Evolutionary conservation across 2,329 filamentous ascomycete species (phyloP).

Genomic region (Fusarium sulawesiense): DNA sequence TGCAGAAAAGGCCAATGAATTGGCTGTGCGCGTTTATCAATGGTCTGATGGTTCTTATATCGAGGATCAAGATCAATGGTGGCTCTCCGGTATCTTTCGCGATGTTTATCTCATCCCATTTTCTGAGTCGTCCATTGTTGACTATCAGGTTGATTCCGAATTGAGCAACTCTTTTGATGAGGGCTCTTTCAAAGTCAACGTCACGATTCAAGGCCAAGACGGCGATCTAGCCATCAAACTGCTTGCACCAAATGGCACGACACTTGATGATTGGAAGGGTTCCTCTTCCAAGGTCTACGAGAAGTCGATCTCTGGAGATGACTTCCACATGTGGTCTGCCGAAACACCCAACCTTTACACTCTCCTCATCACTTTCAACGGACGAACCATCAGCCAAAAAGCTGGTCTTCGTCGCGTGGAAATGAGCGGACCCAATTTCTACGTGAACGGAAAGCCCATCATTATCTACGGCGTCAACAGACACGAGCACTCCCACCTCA

Average conservation of each 20-base stretch:
- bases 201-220: constrained; percentile 60
- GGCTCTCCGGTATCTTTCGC: constrained; percentile 71
- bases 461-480: constrained; percentile 76
- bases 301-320: constrained; percentile 55
- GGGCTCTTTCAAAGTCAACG: constrained; percentile 59
- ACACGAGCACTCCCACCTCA: constrained; percentile 75
- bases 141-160: constrained; percentile 61
- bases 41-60: constrained; percentile 78
- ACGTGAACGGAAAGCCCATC: constrained; percentile 73
- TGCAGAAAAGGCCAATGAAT: constrained; percentile 59
- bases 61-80: constrained; percentile 79
- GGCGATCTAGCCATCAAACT: constrained; percentile 54
- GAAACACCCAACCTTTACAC: constrained; percentile 74
- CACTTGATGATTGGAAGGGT: constrained; percentile 44
- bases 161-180: constrained; percentile 67
- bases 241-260: constrained; percentile 49
- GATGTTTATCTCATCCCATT: constrained; percentile 75
- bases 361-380: constrained; percentile 53
- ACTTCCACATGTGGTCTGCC: constrained; percentile 74
- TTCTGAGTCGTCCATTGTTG: constrained; percentile 59
- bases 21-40: constrained; percentile 78
- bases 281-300: constrained; percentile 51
- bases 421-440: constrained; percentile 69
- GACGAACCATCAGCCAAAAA: constrained; percentile 60
- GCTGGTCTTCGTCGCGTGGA: constrained; percentile 74